Evolutionary conservation across 148 eudicot genomes (phyloP), one percentile per base, ranked within the genome.

Genomic region (Rhododendron williamsianum): DNA sequence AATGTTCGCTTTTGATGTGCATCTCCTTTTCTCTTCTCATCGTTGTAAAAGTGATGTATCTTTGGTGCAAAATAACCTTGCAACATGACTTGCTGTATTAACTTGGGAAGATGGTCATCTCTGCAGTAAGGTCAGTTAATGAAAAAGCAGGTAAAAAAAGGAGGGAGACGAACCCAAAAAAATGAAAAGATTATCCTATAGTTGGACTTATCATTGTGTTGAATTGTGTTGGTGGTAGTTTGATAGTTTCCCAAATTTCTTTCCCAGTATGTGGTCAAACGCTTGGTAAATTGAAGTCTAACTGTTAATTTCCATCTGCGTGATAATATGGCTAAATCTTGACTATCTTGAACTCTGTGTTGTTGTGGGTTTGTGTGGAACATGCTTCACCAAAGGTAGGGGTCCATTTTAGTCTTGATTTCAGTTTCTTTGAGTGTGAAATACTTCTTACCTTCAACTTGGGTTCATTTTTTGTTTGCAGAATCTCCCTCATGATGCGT

Each of bases 401-500:
- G 30, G 78, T 30, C 9, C 16, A 25, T 36, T 21, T 76, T 41
- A 45, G 33, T 72, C 43, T 82, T 48, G 18, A 21, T 72, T 69
- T 33, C 63, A 81, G 23, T 85, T 65, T 76, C 49, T 76, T 18
- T 19, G 23, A 36, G 13, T 56, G 48, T 51, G 30, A 36, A 30
- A 81, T 48, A 65, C 58, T 27, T 65, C 46, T 19, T 51, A 60
- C 63, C 27, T 48, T 83, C 58, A 74, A 52, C 35, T 82, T n/a
- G 63, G 54, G 33, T 84, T 78, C 13, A 35, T 54, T 54, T 82
- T 83, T 63, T 87, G 78, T 81, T 82, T 79, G 84, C 94, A 96
- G 99, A 92, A 91, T 84, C 96, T 96, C 78, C 98, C 99, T 54
- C 96, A 96, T 91, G 99, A 97, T 89, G 96, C 98, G 27, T 95